Evolutionary conservation across 768 basidiomycete species (phyloP).

Genomic region (Rhizopogon vulgaris): DNA sequence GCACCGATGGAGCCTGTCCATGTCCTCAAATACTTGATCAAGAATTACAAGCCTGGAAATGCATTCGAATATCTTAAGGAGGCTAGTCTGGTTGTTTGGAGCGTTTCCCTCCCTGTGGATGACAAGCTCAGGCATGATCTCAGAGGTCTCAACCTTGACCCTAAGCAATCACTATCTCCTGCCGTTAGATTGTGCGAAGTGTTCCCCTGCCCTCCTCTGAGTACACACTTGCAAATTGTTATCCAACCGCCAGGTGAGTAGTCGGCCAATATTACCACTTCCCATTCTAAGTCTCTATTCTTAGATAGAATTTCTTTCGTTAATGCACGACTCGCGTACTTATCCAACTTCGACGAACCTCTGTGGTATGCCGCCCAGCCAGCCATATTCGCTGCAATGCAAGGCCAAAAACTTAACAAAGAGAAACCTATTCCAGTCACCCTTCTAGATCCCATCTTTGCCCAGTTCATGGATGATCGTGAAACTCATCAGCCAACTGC

Average conservation of each 20-base stretch:
- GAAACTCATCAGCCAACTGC: not conserved
- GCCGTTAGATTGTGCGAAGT: not conserved
- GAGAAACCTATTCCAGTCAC: not conserved
- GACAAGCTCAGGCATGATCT: not conserved
- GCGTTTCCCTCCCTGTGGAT: not conserved
- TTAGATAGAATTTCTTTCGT: too few relatives aligned
- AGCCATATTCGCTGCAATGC: not conserved
- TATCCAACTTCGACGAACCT: not conserved
- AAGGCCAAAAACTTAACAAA: not conserved
- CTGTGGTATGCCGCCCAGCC: not conserved
- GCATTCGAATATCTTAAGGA: too few relatives aligned
- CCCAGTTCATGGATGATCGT: constrained; percentile 4
- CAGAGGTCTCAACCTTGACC: not conserved
- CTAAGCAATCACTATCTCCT: too few relatives aligned
- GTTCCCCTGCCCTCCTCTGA: not conserved
- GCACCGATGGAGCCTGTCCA: not conserved
- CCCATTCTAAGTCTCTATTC: too few relatives aligned
- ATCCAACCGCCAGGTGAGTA: not conserved
- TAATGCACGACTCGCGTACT: too few relatives aligned
- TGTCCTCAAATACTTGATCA: not conserved
- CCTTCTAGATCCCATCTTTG: constrained; percentile 3
- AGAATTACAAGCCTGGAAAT: too few relatives aligned
- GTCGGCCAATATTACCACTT: too few relatives aligned
- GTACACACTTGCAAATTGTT: constrained; percentile 1
- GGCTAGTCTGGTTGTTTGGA: not conserved